These are phyloP conservation scores for Cyberlindnera mississippiensis DNA, from an alignment of 805 yeast species.

Conservation along the genomic window DNA sequence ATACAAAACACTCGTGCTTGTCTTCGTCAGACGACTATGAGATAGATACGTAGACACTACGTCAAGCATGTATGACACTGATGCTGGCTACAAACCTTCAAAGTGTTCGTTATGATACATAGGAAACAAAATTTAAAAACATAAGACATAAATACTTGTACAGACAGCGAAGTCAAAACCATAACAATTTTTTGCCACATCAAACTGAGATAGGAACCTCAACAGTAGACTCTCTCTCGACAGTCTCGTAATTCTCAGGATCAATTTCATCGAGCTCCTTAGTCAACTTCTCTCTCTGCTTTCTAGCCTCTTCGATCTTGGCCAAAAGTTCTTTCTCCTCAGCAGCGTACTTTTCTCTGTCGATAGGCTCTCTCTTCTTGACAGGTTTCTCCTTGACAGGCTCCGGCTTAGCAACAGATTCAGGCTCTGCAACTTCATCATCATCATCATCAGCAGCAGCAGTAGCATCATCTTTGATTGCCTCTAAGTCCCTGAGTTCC, in stretches of 20 bases:
- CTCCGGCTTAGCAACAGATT: slow-evolving; percentile 4
- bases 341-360: not conserved
- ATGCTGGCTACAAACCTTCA: too few relatives aligned
- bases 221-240: slow-evolving; percentile 19
- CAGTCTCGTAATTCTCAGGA: slow-evolving; percentile 13
- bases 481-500: slow-evolving; percentile 12
- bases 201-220: slow-evolving; percentile 8
- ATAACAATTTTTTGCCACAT: not conserved
- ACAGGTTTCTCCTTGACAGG: slow-evolving; percentile 3
- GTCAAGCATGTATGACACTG: too few relatives aligned
- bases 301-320: slow-evolving; percentile 20
- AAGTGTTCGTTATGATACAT: too few relatives aligned
- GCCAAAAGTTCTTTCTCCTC: slow-evolving; percentile 6
- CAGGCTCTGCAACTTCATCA: slow-evolving; percentile 2
- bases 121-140: not conserved
- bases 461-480: not conserved
- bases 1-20: too few relatives aligned
- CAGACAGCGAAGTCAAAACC: not conserved
- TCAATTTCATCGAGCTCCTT: slow-evolving; percentile 16
- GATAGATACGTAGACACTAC: too few relatives aligned
- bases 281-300: slow-evolving; percentile 18
- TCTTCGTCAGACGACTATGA: too few relatives aligned
- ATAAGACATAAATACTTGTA: not conserved
- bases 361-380: slow-evolving; percentile 11
- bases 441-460: slow-evolving; percentile 1